Evolutionary conservation across 768 basidiomycete species (phyloP), one percentile per base, ranked within the genome.

Genomic region (Goffeauzyma gilvescens): DNA sequence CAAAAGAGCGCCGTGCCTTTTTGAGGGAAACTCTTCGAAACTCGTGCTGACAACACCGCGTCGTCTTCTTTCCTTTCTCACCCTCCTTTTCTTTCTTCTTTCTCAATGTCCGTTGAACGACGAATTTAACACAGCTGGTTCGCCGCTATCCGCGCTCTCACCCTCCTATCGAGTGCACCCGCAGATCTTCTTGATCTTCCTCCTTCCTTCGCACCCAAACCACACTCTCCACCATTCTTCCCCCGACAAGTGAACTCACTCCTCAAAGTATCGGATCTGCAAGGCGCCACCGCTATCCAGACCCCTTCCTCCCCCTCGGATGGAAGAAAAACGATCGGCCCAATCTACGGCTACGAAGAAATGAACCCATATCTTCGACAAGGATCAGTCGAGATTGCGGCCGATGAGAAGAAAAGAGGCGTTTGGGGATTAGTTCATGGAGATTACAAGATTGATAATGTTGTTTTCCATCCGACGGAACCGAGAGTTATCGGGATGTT

Each of bases 381-480:
- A 3, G 59, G 59, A 6, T 56, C 58, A 17, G 60, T 64, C 22
- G 72, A 82, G 55, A 65, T 83, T 21, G 87, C 84, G 0, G 47
- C 43, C 2, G 74, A 83, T 54, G 85, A 89, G 64, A 66, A 58
- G 49, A 75, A 75, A 59, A 72, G 71, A 1, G 83, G 81, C 1
- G 67, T 73, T 41, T 75, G 82, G 32, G 45, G 54, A 17, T 55
- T 98, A 50, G 86, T 96, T 5, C 90, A 96, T 59, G 90, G 90
- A 21, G 90, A 98, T 63, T 96, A 83, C 61, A 98, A 98, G 62
- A 69, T 90, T n/a, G 90, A 98, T 64, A 98, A 98, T 62, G 62
- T 98, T 50, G 66, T 68, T 50, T 96, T 93, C 65, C 89, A 96
- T 53, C 79, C 81, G 0, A 83, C 78, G 0, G 79, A 95, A 63